phyloP scores from a whole-genome alignment of 164 flowering plant genomes.

The Sedum album region DNA sequence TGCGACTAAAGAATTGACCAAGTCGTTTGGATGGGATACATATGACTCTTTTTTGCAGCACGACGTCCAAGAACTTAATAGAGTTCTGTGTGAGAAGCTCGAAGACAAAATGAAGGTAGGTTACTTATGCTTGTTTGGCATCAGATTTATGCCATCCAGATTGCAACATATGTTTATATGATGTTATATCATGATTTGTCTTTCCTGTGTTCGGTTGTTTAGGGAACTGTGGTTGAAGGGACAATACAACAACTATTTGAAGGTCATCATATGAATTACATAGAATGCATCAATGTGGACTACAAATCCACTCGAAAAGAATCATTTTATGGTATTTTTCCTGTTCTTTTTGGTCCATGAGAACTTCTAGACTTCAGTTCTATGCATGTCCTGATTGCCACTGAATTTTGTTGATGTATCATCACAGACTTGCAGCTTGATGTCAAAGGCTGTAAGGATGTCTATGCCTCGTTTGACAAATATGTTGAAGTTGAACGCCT shows the following conservation, averaged over 20 bases:
- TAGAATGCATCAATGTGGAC: conserved; percentile 91
- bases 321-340: conserved; percentile 75
- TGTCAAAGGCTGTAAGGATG: conserved; percentile 93
- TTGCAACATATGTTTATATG: background rate
- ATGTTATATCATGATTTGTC: background rate
- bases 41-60: conserved; percentile 97
- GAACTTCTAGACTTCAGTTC: background rate
- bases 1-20: conserved; percentile 88
- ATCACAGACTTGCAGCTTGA: conserved; percentile 86
- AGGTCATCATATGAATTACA: conserved; percentile 94
- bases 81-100: conserved; percentile 86
- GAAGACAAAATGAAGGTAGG: conserved; percentile 93
- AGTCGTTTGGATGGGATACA: conserved; percentile 97
- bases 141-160: background rate
- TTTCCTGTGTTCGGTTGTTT: conserved; percentile 13
- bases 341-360: background rate
- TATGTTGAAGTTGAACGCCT: conserved; percentile 93
- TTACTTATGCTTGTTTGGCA: background rate
- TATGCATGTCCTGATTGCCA: background rate
- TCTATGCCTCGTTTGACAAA: conserved; percentile 92
- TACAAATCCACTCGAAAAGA: conserved; percentile 94
- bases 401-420: conserved; percentile 7
- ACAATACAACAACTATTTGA: conserved; percentile 88
- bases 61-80: conserved; percentile 91
- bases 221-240: conserved; percentile 98